A percentile compares a stretch with the other conserved stretches of the same genome.
Conservation (phyloP, 306 rosid genomes). For the Ziziphus jujuba region DNA sequence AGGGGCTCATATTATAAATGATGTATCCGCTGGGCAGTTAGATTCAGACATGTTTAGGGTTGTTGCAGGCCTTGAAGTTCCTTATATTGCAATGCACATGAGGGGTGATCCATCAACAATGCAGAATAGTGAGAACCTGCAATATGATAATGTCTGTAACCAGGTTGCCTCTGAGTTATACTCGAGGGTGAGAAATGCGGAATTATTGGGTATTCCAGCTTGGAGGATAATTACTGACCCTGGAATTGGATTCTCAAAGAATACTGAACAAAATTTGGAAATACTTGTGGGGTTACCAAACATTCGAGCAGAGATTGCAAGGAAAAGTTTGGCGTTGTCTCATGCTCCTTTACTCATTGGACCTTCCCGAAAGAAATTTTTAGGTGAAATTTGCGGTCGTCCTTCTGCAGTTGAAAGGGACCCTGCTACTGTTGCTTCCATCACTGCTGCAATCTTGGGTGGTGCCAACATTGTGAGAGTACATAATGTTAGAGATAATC, state of each 20-base stretch:
- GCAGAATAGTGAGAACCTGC: slow-evolving; percentile 67
- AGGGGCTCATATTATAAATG: slow-evolving; percentile 88
- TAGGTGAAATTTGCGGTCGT: slow-evolving; percentile 64
- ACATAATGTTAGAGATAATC: slow-evolving; percentile 75
- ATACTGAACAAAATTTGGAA: slow-evolving; percentile 67
- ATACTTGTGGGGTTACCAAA: slow-evolving; percentile 54
- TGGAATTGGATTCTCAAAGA: slow-evolving; percentile 87
- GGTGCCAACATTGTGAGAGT: slow-evolving; percentile 92
- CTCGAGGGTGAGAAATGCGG: slow-evolving; percentile 58
- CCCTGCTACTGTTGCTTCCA: slow-evolving; percentile 77
- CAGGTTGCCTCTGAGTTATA: slow-evolving; percentile 70
- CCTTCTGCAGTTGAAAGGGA: slow-evolving; percentile 62
- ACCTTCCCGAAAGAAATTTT: slow-evolving; percentile 82
- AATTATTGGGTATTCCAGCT: slow-evolving; percentile 77
- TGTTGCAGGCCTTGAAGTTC: slow-evolving; percentile 80
- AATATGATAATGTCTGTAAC: slow-evolving; percentile 66
- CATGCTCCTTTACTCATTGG: slow-evolving; percentile 81
- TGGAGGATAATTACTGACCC: slow-evolving; percentile 90
- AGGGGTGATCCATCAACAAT: slow-evolving; percentile 86
- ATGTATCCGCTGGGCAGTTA: slow-evolving; percentile 68
- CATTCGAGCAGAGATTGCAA: slow-evolving; percentile 59
- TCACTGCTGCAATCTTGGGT: slow-evolving; percentile 57
- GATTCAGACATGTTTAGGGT: slow-evolving; percentile 72
- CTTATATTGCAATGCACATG: slow-evolving; percentile 93
- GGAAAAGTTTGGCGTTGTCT: slow-evolving; percentile 62